Evolutionary conservation across 2,329 filamentous ascomycete genomes (phyloP), one percentile per base, ranked within the genome.

Genomic region (Talaromyces rugulosus): DNA sequence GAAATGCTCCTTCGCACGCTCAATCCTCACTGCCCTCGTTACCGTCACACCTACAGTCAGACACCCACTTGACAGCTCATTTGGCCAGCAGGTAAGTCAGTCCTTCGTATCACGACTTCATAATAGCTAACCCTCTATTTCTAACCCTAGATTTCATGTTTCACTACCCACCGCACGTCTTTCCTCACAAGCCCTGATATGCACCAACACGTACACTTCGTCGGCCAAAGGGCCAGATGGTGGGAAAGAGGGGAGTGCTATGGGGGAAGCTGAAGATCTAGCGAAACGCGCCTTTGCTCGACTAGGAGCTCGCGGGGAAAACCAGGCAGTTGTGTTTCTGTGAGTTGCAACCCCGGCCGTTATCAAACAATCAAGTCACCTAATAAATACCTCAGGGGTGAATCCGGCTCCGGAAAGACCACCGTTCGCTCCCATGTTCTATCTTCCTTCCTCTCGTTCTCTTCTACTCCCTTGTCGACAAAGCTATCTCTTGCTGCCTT

Each of bases 351-450:
- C 9, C 30, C n/a, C 18, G 27, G 5, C 4, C 2, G 31, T 8
- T 14, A 60, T 51, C 11, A 11, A 47, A 47, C 8, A 47, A 23
- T n/a, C 3, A 16, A 30, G 27, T 11, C 16, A 12, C 5, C 44
- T 33, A 59, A 23, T 11, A 52, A 36, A 60, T 68, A 52, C 28
- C 36, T 62, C 67, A 97, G 93, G 67, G 95, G 95, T 76, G 95
- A 99, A 83, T 96, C 92, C 62, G 95, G 95, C 53, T 89, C 95
- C 34, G 95, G 95, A 69, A 99, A 99, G 81, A 97, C 95, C 0
- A 99, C 95, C 0, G 83, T 98, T 70, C 89, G 95, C 65, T 91
- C 92, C 51, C 95, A 98, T 75, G 81, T 97, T 60, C 82, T 99
- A 53, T 89, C 92, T 28, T 87, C 93, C 1, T 83, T 99, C 59